Evolutionary conservation across 108 stramenopile species (phyloP).

Genomic region (Cylindrotheca closterium): DNA sequence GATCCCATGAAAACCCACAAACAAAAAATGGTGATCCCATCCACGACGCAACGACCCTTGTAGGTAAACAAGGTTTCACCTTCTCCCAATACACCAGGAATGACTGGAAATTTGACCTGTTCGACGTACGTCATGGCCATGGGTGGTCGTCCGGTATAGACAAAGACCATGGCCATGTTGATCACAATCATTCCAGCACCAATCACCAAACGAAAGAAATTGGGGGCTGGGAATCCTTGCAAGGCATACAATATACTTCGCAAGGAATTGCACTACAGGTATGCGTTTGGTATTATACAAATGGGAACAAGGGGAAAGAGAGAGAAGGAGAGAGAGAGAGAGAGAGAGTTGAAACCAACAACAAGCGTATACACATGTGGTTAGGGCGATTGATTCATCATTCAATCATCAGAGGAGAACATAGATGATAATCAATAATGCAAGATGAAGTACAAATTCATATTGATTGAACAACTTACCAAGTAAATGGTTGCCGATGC

Average conservation of each 20-base stretch:
- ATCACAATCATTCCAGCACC: background rate
- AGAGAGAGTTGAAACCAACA: too few species aligned
- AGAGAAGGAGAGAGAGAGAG: background rate
- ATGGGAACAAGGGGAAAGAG: background rate
- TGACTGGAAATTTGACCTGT: background rate
- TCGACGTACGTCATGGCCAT: background rate
- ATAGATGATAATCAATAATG: background rate
- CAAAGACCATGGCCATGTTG: background rate
- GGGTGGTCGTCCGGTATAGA: background rate
- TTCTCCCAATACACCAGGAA: background rate
- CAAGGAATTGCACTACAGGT: background rate
- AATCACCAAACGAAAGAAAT: background rate
- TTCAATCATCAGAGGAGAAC: background rate
- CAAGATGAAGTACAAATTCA: background rate
- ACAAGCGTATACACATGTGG: background rate
- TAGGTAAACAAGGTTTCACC: slow-evolving; percentile 9
- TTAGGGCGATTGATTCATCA: background rate
- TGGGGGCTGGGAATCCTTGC: background rate
- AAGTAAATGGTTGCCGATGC: background rate
- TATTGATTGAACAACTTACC: background rate
- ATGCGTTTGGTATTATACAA: background rate
- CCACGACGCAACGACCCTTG: background rate
- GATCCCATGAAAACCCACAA: background rate
- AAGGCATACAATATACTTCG: background rate
- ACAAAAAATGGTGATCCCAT: background rate